phyloP scores from a whole-genome alignment of 495 filamentous ascomycete species.

The Aspergillus diversus region DNA sequence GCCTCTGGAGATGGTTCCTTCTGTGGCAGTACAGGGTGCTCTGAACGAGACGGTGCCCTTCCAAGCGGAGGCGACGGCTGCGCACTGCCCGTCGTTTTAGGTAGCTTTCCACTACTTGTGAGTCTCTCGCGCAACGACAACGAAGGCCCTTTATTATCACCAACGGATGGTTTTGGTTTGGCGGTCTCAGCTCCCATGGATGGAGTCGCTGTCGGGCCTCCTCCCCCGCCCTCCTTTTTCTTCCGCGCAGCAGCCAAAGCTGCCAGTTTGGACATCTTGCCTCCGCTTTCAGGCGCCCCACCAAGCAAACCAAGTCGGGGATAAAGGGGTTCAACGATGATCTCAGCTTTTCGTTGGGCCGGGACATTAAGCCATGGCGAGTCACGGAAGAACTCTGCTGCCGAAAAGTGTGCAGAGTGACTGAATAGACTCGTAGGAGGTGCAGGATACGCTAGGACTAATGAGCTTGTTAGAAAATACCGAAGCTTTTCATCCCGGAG shows the following conservation, averaged over 20 bases:
- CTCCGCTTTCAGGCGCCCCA: conserved; percentile 61
- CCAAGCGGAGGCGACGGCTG: conserved; percentile 31
- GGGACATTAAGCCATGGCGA: conserved; percentile 86
- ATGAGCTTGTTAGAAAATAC: conserved; percentile 49
- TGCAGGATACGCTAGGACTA: conserved; percentile 44
- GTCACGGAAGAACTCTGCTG: conserved; percentile 74
- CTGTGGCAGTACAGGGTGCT: conserved; percentile 17
- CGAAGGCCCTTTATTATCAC: conserved; percentile 28
- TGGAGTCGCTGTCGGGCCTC: conserved; percentile 46
- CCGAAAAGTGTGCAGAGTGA: conserved; percentile 39
- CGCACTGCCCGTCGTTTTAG: conserved; percentile 34
- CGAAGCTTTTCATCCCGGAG: conserved; percentile 35
- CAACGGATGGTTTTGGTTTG: conserved; percentile 25
- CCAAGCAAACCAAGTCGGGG: conserved; percentile 71
- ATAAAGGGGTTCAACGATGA: conserved; percentile 65
- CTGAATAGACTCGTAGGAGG: conserved; percentile 21
- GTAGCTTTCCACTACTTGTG: conserved; percentile 34
- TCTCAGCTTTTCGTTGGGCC: conserved; percentile 62
- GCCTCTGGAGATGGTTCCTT: conserved; percentile 28
- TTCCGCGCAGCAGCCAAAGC: conserved; percentile 86
- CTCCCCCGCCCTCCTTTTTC: conserved; percentile 65
- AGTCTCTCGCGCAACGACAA: conserved; percentile 45
- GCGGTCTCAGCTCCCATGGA: conserved; percentile 13
- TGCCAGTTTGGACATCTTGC: conserved; percentile 87
- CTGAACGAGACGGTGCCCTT: conserved; percentile 24